Percentiles rank a stretch among this genome's conserved stretches.
phyloP scores from a whole-genome alignment of 192 early-diverging fungal genomes.

The Coemansia sp. region DNA sequence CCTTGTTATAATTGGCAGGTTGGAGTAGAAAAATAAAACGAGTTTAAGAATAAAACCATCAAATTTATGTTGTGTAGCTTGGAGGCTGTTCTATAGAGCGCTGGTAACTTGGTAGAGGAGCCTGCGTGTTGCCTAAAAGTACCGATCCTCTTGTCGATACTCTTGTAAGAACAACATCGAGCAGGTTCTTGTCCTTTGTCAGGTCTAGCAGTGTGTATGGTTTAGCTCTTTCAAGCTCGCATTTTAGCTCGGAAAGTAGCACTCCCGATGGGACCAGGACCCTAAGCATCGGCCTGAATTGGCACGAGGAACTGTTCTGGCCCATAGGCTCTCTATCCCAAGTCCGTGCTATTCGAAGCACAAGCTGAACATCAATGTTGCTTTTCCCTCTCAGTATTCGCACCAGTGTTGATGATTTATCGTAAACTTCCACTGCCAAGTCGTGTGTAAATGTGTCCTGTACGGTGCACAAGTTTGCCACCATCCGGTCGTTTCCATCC shows the following conservation, averaged over 20 bases:
- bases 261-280: constrained; percentile 41
- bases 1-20: no score
- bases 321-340: constrained; percentile 24
- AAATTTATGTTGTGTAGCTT: neutral
- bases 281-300: constrained; percentile 47
- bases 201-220: constrained; percentile 19
- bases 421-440: constrained; percentile 37
- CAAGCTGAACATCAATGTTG: constrained; percentile 26
- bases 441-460: constrained; percentile 47
- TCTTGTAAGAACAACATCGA: constrained; percentile 21
- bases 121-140: neutral
- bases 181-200: constrained; percentile 19
- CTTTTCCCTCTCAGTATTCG: constrained; percentile 23
- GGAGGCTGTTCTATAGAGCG: constrained; percentile 1
- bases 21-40: no score
- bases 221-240: constrained; percentile 9
- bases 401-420: constrained; percentile 15
- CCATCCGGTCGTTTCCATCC: constrained; percentile 11
- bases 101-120: neutral
- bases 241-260: constrained; percentile 23
- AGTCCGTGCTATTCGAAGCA: constrained; percentile 40
- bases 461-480: constrained; percentile 16
- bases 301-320: neutral
- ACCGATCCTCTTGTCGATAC: constrained; percentile 3
- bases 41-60: no score